These are phyloP conservation scores for Gryganskiella cystojenkinii DNA, from an alignment of 192 early-diverging fungal genomes.

Conservation along the genomic window DNA sequence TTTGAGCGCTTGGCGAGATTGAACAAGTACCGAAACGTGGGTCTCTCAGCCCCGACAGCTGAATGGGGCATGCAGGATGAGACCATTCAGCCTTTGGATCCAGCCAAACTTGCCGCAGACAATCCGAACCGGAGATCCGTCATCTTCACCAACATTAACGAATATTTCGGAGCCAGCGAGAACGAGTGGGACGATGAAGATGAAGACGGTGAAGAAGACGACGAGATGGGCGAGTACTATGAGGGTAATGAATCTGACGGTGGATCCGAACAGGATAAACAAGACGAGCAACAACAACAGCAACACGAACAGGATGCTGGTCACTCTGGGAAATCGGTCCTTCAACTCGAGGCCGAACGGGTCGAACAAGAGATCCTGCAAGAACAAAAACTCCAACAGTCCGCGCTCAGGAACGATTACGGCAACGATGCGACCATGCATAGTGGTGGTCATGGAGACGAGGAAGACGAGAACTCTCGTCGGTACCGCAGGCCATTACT, in stretches of 20 bases:
- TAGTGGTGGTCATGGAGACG: conserved; percentile 53
- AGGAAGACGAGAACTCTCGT: conserved; percentile 41
- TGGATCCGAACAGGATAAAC: background rate
- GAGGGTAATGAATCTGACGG: conserved; percentile 18
- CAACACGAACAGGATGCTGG: conserved; percentile 51
- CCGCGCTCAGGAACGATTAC: conserved; percentile 40
- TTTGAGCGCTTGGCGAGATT: conserved; percentile 82
- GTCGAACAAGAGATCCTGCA: conserved; percentile 46
- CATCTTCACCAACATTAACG: conserved; percentile 27
- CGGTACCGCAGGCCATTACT: conserved; percentile 22
- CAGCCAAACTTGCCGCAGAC: conserved; percentile 6
- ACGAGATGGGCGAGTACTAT: conserved; percentile 47
- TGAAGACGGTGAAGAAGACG: conserved; percentile 41
- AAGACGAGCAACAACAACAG: conserved; percentile 10
- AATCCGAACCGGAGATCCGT: conserved; percentile 28
- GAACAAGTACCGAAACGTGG: conserved; percentile 80
- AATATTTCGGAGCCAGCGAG: conserved; percentile 40
- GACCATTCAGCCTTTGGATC: conserved; percentile 27
- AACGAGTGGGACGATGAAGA: conserved; percentile 37
- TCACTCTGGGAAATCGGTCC: conserved; percentile 53
- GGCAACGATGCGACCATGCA: conserved; percentile 58
- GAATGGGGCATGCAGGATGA: conserved; percentile 52
- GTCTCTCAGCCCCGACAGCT: conserved; percentile 40
- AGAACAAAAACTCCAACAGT: conserved; percentile 21
- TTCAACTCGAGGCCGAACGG: conserved; percentile 59